Base-by-base conservation (phyloP, 495 filamentous ascomycete species). In the Xylaria acuta region DNA sequence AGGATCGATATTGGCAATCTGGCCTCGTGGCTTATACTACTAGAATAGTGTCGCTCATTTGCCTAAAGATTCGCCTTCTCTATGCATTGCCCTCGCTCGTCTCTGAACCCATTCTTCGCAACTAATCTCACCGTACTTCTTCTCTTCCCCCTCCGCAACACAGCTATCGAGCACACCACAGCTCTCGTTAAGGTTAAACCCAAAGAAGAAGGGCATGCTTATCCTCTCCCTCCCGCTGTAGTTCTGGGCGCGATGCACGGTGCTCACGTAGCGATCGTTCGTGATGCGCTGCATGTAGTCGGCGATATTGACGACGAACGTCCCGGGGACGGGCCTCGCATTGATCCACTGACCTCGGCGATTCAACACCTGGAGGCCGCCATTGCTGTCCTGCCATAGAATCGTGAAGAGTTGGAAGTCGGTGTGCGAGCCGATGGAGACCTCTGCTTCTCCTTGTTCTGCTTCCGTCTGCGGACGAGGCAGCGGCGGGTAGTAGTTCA, bases 301-400 rank as follows among this genome's bases (percentile, higher is more conserved):
- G 0, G 86, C 90, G 67, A 92, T 88, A 77, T 92, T 92, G 43
- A 92, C 88, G 5, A 92, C 90, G 34, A 91, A 82, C 0, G 89
- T 87, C 7, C 87, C 88, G 25, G 83, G 75, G n/a, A 90, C 78
- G 0, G 89, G 89, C 47, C 78, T 77, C 14, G 81, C 89, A 65
- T 85, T 82, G 34, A 91, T 79, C 88, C 88, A 91, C 68, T 85
- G 83, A 0, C 87, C 87, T 18, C 81, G 74, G n/a, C 78, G 78
- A 27, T 82, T 85, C 20, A 88, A 68, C 0, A 90, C 88, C 75
- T 90, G 86, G 41, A 91, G 71, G 0, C 88, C 88, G 0, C 86
- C 87, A 16, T 75, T 79, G 45, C 79, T 79, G 72, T 89, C 85
- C 71, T 90, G 88, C 76, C 84, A 89, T 0, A 90, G 76, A 0